These are phyloP conservation scores for Talaromyces sp. DNA, from an alignment of 2,329 filamentous ascomycete genomes.

Conservation along the genomic window DNA sequence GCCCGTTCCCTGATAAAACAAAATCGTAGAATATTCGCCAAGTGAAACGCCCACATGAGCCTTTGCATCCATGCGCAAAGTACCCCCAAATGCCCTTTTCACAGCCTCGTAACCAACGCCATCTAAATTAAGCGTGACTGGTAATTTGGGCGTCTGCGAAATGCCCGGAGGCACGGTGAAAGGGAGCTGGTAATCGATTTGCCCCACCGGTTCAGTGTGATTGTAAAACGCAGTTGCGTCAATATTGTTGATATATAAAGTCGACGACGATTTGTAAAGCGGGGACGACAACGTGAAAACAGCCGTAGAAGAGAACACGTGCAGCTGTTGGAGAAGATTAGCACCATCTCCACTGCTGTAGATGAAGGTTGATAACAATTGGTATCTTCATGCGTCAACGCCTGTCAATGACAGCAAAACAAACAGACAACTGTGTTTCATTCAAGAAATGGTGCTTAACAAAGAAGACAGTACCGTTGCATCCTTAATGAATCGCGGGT, in stretches of 20 bases:
- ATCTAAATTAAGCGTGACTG: conserved; percentile 72
- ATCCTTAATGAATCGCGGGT: conserved; percentile 70
- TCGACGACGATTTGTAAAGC: conserved; percentile 54
- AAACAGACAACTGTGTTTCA: background rate
- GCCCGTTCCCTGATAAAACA: conserved; percentile 65
- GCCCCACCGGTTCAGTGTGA: conserved; percentile 68
- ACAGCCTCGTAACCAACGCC: conserved; percentile 80
- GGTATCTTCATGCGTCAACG: background rate
- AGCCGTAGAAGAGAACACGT: conserved; percentile 79
- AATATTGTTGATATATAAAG: conserved; percentile 69
- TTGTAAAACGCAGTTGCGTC: conserved; percentile 85
- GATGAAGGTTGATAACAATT: background rate
- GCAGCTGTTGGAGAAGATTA: conserved; percentile 43
- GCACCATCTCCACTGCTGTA: background rate
- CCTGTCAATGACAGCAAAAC: conserved; percentile 20
- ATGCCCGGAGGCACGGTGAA: conserved; percentile 72
- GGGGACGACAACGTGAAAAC: conserved; percentile 80
- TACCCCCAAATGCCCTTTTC: conserved; percentile 71
- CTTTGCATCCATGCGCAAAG: conserved; percentile 68
- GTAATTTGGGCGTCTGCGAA: conserved; percentile 67
- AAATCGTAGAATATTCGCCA: conserved; percentile 64
- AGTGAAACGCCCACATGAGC: conserved; percentile 71
- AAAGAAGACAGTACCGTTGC: conserved; percentile 53
- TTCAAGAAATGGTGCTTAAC: conserved; percentile 5
- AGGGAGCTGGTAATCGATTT: conserved; percentile 66